These are phyloP conservation scores for Panellus pusillus DNA, from an alignment of 768 basidiomycete species.

Conservation along the genomic window DNA sequence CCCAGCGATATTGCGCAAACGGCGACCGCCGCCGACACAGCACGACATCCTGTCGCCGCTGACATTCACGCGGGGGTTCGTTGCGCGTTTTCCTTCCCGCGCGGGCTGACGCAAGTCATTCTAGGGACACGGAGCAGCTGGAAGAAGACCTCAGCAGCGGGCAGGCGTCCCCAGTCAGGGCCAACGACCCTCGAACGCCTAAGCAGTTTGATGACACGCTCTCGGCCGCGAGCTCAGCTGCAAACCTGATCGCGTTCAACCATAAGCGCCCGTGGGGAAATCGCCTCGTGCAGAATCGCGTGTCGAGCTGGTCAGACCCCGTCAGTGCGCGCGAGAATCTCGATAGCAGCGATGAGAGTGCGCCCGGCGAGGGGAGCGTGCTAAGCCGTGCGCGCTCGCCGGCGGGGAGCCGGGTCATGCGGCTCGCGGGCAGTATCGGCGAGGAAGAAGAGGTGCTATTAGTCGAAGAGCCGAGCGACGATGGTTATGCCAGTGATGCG, in stretches of 20 bases:
- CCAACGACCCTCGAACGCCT: slow-evolving; percentile 21
- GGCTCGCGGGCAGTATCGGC: neutral
- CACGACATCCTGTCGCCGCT: slow-evolving; percentile 3
- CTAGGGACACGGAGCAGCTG: slow-evolving; percentile 37
- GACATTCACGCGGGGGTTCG: slow-evolving; percentile 10
- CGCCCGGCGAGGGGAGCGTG: slow-evolving; percentile 19
- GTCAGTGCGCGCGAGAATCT: slow-evolving; percentile 39
- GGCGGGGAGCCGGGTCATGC: slow-evolving; percentile 5
- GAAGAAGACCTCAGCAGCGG: slow-evolving; percentile 78
- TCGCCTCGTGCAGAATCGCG: slow-evolving; percentile 37
- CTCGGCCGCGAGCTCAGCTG: slow-evolving; percentile 31
- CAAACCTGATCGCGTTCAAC: slow-evolving; percentile 34
- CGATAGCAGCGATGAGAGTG: slow-evolving; percentile 28
- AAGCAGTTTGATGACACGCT: slow-evolving; percentile 10
- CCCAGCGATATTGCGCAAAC: slow-evolving; percentile 3
- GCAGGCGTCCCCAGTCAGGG: slow-evolving; percentile 68
- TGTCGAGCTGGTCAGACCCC: slow-evolving; percentile 59
- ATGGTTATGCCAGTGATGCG: slow-evolving; percentile 20
- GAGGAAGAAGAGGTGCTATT: slow-evolving; percentile 11
- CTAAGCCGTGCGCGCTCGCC: neutral
- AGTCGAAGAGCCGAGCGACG: slow-evolving; percentile 16
- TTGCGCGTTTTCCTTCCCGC: neutral
- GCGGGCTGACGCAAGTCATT: neutral
- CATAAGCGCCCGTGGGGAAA: slow-evolving; percentile 41
- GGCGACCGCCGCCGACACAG: slow-evolving; percentile 8